Evolutionary conservation across 192 early-diverging fungal genomes (phyloP).

Genomic region (Linderina pennispora): DNA sequence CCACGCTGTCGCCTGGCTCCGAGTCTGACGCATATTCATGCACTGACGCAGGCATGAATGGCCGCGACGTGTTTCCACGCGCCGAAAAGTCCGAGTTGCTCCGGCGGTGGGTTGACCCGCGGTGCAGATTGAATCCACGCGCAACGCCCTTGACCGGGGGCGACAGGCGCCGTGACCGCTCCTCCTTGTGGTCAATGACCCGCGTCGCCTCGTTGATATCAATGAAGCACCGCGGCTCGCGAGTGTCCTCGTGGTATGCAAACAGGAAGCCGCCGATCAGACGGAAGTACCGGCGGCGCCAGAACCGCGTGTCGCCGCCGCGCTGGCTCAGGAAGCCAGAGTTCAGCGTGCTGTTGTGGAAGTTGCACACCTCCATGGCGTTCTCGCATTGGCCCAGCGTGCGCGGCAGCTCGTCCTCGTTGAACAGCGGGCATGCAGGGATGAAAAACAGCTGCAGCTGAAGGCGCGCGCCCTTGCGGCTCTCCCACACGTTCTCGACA

Average conservation of each 20-base stretch:
- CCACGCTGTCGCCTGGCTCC: conserved; percentile 33
- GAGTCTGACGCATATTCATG: conserved; percentile 43
- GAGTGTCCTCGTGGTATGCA: conserved; percentile 48
- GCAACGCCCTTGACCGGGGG: no score
- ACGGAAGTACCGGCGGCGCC: conserved; percentile 49
- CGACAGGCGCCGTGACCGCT: background rate
- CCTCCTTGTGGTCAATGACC: conserved; percentile 28
- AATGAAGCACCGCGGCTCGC: conserved; percentile 41
- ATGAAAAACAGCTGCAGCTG: conserved; percentile 50
- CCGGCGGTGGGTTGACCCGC: conserved; percentile 43
- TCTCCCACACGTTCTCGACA: conserved; percentile 48
- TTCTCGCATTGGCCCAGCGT: conserved; percentile 46
- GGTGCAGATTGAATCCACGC: no score
- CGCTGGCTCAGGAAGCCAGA: conserved; percentile 49
- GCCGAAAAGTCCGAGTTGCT: conserved; percentile 40
- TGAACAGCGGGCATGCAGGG: conserved; percentile 44
- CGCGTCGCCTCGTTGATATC: conserved; percentile 45
- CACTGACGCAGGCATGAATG: conserved; percentile 4
- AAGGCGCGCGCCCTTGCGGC: conserved; percentile 36
- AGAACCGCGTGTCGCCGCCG: conserved; percentile 49
- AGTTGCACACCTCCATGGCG: conserved; percentile 46
- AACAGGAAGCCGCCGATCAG: conserved; percentile 47
- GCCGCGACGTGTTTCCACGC: conserved; percentile 15
- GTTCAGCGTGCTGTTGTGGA: conserved; percentile 48
- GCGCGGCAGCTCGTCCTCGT: conserved; percentile 42